Conservation (phyloP, 768 basidiomycete species). For the Serendipita vermifera region DNA sequence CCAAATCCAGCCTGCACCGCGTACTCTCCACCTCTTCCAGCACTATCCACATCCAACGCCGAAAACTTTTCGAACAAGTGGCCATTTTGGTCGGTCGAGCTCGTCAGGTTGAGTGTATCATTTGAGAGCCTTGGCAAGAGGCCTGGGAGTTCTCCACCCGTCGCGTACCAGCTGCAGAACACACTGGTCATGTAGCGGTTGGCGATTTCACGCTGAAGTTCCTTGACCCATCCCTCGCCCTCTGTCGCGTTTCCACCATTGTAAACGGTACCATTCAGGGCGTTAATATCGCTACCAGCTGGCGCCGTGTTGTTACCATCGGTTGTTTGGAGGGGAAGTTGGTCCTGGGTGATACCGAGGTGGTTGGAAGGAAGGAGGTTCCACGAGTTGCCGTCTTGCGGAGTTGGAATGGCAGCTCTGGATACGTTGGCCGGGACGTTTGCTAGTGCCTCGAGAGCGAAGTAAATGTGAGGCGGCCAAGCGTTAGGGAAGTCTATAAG, state of each 20-base stretch:
- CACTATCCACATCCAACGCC: constrained; percentile 58
- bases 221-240: constrained; percentile 53
- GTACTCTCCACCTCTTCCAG: constrained; percentile 77
- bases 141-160: constrained; percentile 70
- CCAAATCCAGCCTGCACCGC: constrained; percentile 80
- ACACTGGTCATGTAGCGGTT: constrained; percentile 75
- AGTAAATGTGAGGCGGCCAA: constrained; percentile 81
- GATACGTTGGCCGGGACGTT: constrained; percentile 64
- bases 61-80: constrained; percentile 91
- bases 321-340: constrained; percentile 57
- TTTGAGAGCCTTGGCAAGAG: constrained; percentile 58
- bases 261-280: constrained; percentile 38
- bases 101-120: constrained; percentile 53
- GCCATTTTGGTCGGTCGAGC: constrained; percentile 53
- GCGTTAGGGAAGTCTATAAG: constrained; percentile 48
- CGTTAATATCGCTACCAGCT: constrained; percentile 47
- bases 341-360: constrained; percentile 55
- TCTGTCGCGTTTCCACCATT: constrained; percentile 51
- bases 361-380: constrained; percentile 66
- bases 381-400: constrained; percentile 42
- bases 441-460: constrained; percentile 61
- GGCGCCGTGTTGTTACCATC: constrained; percentile 34
- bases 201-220: constrained; percentile 57
- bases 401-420: constrained; percentile 38
- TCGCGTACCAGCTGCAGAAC: constrained; percentile 87